Percentiles rank a stretch among this genome's conserved stretches.
Evolutionary conservation across 305 asterid genomes (phyloP).

Genomic region (Euphrasia arctica): DNA sequence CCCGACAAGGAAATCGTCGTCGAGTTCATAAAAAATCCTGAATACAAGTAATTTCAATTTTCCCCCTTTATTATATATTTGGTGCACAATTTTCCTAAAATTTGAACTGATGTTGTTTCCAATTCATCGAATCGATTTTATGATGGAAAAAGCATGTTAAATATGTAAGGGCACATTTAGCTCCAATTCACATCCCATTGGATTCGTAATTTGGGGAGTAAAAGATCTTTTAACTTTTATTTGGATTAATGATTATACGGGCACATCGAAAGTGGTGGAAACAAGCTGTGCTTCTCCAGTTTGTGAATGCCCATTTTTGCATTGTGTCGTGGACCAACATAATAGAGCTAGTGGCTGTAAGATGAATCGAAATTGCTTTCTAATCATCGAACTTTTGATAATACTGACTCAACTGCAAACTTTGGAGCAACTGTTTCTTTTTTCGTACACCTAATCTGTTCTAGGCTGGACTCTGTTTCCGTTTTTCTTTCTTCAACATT

Average conservation of each 20-base stretch:
- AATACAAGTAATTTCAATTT: slow-evolving; percentile 56
- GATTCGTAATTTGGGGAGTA: not conserved
- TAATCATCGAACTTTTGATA: too few species aligned
- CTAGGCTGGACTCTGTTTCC: too few species aligned
- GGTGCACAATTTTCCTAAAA: not conserved
- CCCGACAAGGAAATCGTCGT: slow-evolving; percentile 97
- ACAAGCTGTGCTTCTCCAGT: not conserved
- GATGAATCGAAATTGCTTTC: too few species aligned
- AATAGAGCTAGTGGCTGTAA: too few species aligned
- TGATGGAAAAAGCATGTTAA: too few species aligned
- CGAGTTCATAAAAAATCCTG: slow-evolving; percentile 87
- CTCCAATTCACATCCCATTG: too few species aligned
- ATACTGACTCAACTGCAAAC: too few species aligned
- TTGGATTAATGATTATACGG: not conserved
- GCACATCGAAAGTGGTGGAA: slow-evolving; percentile 4
- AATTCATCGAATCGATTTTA: too few species aligned
- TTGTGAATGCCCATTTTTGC: not conserved
- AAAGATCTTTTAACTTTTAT: not conserved
- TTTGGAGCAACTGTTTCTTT: too few species aligned
- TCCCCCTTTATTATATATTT: not conserved
- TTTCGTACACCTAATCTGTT: too few species aligned
- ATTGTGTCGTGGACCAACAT: not conserved
- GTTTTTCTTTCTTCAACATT: too few species aligned
- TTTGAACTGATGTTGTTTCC: not conserved
- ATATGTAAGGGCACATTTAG: too few species aligned